phyloP scores from a whole-genome alignment of 495 filamentous ascomycete species.

The Chaetomium cochliodes region DNA sequence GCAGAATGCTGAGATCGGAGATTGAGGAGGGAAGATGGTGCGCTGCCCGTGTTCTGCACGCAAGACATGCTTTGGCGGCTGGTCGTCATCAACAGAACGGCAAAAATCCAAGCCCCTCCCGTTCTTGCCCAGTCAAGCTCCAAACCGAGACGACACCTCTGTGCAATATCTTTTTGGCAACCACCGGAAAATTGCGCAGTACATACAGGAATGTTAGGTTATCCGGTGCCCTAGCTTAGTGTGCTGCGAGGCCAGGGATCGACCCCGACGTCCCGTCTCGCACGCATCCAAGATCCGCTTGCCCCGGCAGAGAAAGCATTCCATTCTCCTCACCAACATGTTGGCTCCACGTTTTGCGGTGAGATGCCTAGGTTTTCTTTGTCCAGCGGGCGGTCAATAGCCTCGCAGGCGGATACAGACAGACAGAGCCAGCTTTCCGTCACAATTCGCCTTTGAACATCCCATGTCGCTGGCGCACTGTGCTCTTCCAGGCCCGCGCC shows the following conservation, averaged over 20 bases:
- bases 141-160: neutral
- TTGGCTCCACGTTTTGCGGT: neutral
- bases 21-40: neutral
- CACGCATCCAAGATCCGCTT: conserved; percentile 4
- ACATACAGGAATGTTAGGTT: neutral
- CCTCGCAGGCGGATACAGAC: neutral
- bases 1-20: neutral
- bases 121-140: neutral
- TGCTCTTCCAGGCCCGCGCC: neutral
- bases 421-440: neutral
- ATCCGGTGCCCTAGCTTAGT: neutral
- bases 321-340: neutral
- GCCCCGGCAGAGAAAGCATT: neutral
- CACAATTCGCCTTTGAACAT: neutral
- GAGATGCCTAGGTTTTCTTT: conserved; percentile 9
- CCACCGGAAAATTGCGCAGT: neutral
- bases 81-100: neutral
- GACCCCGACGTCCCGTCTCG: neutral
- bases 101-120: neutral
- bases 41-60: neutral
- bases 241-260: conserved; percentile 2
- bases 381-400: neutral
- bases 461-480: conserved; percentile 6
- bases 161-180: neutral
- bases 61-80: neutral